These are phyloP conservation scores for Parietaria judaica DNA, from an alignment of 306 rosid species.

Conservation along the genomic window DNA sequence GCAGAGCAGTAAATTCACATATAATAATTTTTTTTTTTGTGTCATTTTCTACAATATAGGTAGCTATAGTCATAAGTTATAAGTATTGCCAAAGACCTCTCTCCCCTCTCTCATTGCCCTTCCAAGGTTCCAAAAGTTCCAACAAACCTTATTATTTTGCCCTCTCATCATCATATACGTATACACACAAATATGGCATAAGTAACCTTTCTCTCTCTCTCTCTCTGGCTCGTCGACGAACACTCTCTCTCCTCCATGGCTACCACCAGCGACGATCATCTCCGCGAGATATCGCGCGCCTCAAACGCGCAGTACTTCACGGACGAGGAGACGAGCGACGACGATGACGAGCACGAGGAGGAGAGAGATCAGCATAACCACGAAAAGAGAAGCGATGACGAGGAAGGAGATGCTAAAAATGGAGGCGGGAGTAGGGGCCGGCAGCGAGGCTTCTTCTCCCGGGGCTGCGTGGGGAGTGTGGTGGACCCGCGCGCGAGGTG, in stretches of 20 bases:
- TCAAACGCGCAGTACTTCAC: constrained; percentile 25
- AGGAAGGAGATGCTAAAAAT: background rate
- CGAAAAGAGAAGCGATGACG: background rate
- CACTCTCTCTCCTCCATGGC: constrained; percentile 3
- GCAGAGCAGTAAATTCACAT: constrained; percentile 15
- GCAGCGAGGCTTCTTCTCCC: background rate
- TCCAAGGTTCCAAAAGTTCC: background rate
- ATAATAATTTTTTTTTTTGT: background rate
- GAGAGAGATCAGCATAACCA: background rate
- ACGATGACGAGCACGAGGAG: background rate
- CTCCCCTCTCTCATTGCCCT: background rate
- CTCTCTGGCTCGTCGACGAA: background rate
- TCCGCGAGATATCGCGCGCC: constrained; percentile 28
- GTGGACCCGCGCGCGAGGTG: constrained; percentile 55
- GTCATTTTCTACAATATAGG: constrained; percentile 12
- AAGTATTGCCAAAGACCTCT: background rate
- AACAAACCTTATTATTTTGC: constrained; percentile 31
- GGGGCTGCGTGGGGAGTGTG: constrained; percentile 18
- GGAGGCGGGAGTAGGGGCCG: background rate
- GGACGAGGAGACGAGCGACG: constrained; percentile 14
- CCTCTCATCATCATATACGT: background rate
- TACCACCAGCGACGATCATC: constrained; percentile 27
- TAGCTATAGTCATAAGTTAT: background rate
- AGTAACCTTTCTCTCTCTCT: background rate
- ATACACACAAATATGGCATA: background rate